Percentiles rank a stretch among this genome's conserved stretches.
These are phyloP conservation scores for Mortierella sp. DNA, from an alignment of 371 early-diverging fungal species.

Conservation along the genomic window DNA sequence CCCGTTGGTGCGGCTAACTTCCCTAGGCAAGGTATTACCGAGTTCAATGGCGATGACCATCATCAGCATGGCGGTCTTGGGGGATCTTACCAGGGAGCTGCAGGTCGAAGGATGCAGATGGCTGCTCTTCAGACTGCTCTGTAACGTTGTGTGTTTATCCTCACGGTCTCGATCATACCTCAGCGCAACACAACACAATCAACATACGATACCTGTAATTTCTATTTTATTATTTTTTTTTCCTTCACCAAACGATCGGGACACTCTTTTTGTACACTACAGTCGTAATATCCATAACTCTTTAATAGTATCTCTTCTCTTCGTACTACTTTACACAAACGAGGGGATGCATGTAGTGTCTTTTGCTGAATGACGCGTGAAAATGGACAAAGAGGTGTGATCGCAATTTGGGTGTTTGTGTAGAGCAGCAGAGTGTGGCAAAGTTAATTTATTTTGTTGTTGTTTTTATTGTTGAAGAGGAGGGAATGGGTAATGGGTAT, in stretches of 20 bases:
- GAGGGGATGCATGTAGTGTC: too few relatives aligned
- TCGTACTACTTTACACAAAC: too few relatives aligned
- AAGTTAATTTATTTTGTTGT: too few relatives aligned
- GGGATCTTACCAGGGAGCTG: neutral
- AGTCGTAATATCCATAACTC: too few relatives aligned
- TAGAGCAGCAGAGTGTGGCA: too few relatives aligned
- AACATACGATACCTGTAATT: neutral
- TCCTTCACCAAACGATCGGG: neutral
- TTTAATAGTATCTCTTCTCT: neutral
- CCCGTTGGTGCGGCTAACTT: conserved; percentile 7
- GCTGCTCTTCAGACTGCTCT: neutral
- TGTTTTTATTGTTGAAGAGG: too few relatives aligned
- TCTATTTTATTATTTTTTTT: neutral
- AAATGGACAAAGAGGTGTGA: too few relatives aligned
- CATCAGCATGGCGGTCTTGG: too few relatives aligned
- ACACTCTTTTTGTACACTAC: too few relatives aligned
- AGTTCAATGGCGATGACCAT: neutral
- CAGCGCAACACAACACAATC: neutral
- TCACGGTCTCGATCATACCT: neutral
- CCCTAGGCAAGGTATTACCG: conserved; percentile 1
- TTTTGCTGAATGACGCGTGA: too few relatives aligned
- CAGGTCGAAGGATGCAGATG: neutral
- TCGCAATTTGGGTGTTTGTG: too few relatives aligned
- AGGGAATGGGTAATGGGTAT: too few relatives aligned
- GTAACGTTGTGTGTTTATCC: neutral